These are phyloP conservation scores for Ampelomyces quisqualis DNA, from an alignment of 2,329 filamentous ascomycete genomes.

Conservation along the genomic window DNA sequence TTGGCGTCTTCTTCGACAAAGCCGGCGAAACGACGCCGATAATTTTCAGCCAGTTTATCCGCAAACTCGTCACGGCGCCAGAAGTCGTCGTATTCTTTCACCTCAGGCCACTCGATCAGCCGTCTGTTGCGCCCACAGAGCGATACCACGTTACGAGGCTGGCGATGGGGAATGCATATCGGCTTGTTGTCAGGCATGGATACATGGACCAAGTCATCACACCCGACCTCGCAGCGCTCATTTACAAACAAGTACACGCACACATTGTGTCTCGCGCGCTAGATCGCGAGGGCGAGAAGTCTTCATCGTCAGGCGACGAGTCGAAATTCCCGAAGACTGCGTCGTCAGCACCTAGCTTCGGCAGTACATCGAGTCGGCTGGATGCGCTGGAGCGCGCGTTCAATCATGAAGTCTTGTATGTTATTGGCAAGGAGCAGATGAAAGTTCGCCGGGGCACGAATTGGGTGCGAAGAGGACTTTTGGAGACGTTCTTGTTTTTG, in stretches of 20 bases:
- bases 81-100: slow-evolving; percentile 75
- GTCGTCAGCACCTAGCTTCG: slow-evolving; percentile 25
- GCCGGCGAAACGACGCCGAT: slow-evolving; percentile 64
- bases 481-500: slow-evolving; percentile 63
- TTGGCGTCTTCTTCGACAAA: slow-evolving; percentile 80
- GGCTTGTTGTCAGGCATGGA: slow-evolving; percentile 68
- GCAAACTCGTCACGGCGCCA: slow-evolving; percentile 67
- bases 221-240: slow-evolving; percentile 56
- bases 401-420: slow-evolving; percentile 53
- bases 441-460: slow-evolving; percentile 46
- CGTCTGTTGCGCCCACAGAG: slow-evolving; percentile 47
- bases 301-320: slow-evolving; percentile 4
- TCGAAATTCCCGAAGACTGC: too few relatives aligned
- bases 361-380: slow-evolving; percentile 32
- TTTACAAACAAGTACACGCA: slow-evolving; percentile 60
- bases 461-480: slow-evolving; percentile 49
- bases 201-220: slow-evolving; percentile 72
- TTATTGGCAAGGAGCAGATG: slow-evolving; percentile 55
- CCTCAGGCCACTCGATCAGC: slow-evolving; percentile 62
- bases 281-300: slow-evolving; percentile 29
- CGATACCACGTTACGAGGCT: slow-evolving; percentile 52
- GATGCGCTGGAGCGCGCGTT: slow-evolving; percentile 47
- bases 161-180: slow-evolving; percentile 63
- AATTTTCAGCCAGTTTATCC: slow-evolving; percentile 71
- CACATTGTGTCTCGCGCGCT: slow-evolving; percentile 34